Evolutionary conservation across 2,329 filamentous ascomycete genomes (phyloP).

Genomic region (Phialophora verrucosa): DNA sequence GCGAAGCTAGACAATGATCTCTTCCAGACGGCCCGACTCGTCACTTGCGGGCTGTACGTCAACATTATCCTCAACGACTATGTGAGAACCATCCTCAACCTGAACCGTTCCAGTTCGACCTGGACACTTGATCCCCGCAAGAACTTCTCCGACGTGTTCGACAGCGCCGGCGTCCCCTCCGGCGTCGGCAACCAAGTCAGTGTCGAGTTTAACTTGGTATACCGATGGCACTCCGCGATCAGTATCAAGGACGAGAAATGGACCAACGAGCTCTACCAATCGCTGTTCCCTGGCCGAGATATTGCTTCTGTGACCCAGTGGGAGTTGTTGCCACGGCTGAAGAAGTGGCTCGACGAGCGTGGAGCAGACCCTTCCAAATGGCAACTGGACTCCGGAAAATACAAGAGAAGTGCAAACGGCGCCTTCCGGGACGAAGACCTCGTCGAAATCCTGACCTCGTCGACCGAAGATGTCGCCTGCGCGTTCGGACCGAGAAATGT

Average conservation of each 20-base stretch:
- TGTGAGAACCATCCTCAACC: conserved; percentile 41
- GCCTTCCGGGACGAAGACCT: conserved; percentile 78
- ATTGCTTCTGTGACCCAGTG: conserved; percentile 61
- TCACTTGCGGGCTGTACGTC: conserved; percentile 41
- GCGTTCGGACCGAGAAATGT: conserved; percentile 74
- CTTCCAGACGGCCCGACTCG: conserved; percentile 62
- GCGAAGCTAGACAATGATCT: conserved; percentile 58
- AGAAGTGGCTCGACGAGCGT: conserved; percentile 66
- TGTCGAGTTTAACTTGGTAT: conserved; percentile 86
- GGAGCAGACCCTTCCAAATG: conserved; percentile 71
- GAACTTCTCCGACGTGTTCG: conserved; percentile 35
- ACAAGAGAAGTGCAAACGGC: conserved; percentile 63
- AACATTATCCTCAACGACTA: conserved; percentile 42
- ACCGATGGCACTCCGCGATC: conserved; percentile 85
- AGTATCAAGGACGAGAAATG: conserved; percentile 77
- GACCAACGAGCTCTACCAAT: conserved; percentile 72
- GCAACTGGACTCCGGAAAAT: conserved; percentile 68
- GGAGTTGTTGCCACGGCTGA: conserved; percentile 68
- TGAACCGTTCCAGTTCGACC: conserved; percentile 38
- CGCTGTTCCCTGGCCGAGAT: conserved; percentile 63
- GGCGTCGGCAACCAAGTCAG: conserved; percentile 84
- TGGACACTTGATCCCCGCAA: conserved; percentile 42
- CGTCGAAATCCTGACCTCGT: conserved; percentile 68
- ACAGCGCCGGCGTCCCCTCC: conserved; percentile 63
- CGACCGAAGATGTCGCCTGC: conserved; percentile 73